Conservation (phyloP, 352 stramenopile genomes). For the Thraustotheca clavata region DNA sequence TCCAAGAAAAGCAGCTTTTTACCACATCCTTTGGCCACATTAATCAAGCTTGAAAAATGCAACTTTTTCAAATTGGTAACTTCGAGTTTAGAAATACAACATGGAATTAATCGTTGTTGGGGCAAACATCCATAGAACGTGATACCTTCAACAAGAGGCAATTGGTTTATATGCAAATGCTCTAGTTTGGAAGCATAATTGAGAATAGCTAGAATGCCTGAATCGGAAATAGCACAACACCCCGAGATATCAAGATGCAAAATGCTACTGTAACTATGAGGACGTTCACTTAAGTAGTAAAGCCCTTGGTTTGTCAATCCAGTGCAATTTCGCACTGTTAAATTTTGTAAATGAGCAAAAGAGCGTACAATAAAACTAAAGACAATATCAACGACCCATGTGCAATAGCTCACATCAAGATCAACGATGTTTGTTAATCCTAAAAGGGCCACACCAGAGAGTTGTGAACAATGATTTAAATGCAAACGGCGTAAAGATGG, state of each 20-base stretch:
- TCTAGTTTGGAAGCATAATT: constrained; percentile 23
- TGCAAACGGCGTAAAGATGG: constrained; percentile 4
- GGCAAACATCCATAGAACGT: constrained; percentile 35
- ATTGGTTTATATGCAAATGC: constrained; percentile 18
- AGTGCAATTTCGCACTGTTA: constrained; percentile 30
- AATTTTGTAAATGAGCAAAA: neutral
- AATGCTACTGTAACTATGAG: constrained; percentile 24
- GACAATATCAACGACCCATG: constrained; percentile 13
- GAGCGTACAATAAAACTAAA: constrained; percentile 12
- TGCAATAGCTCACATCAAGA: neutral
- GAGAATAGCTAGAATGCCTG: constrained; percentile 38
- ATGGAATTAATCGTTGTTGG: constrained; percentile 19
- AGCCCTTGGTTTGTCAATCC: constrained; percentile 63
- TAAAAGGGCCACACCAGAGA: neutral
- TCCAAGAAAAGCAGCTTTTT: constrained; percentile 35
- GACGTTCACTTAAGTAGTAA: constrained; percentile 39
- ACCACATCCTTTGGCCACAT: constrained; percentile 35
- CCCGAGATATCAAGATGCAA: constrained; percentile 44
- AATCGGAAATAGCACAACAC: constrained; percentile 50
- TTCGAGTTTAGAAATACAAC: constrained; percentile 27
- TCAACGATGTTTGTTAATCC: neutral
- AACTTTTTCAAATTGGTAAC: constrained; percentile 31
- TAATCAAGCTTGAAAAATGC: constrained; percentile 33
- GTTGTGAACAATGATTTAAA: neutral
- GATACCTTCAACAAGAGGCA: constrained; percentile 50